Conservation (phyloP, 2,329 filamentous ascomycete genomes). For the Teratosphaeria destructans region DNA sequence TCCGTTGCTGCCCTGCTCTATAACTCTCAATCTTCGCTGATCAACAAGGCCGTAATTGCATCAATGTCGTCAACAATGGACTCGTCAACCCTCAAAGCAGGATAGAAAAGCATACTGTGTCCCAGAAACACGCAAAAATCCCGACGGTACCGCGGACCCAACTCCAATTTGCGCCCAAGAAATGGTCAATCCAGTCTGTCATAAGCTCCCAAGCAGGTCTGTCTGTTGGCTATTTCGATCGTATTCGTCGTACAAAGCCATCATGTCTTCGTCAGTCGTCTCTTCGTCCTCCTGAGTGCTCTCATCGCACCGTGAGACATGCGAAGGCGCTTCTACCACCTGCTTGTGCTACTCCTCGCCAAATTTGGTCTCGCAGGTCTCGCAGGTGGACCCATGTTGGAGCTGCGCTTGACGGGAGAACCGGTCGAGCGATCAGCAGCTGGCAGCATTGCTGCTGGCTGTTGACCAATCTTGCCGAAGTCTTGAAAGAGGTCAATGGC, state of each 20-base stretch:
- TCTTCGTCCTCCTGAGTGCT: neutral
- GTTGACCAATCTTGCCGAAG: constrained; percentile 60
- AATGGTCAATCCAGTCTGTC: neutral
- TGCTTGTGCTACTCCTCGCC: constrained; percentile 20
- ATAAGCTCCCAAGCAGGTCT: neutral
- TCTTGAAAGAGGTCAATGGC: constrained; percentile 64
- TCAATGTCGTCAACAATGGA: constrained; percentile 4
- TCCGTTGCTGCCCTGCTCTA: neutral
- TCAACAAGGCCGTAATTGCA: constrained; percentile 1
- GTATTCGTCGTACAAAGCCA: neutral
- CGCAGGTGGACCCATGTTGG: constrained; percentile 18
- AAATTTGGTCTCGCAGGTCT: constrained; percentile 13
- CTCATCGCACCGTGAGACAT: neutral
- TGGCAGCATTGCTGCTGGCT: neutral
- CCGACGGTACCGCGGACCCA: neutral
- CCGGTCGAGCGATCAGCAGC: constrained; percentile 18
- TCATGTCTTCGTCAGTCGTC: neutral
- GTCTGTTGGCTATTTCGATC: neutral
- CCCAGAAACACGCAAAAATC: neutral
- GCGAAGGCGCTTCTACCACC: constrained; percentile 16
- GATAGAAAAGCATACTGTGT: neutral
- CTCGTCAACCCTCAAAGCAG: neutral
- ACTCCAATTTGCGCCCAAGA: neutral
- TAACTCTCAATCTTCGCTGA: neutral
- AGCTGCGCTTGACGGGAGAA: constrained; percentile 20